Percentiles rank a stretch among this genome's conserved stretches.
These are phyloP conservation scores for Fusarium sororula DNA, from an alignment of 2,329 filamentous ascomycete genomes.

Conservation along the genomic window DNA sequence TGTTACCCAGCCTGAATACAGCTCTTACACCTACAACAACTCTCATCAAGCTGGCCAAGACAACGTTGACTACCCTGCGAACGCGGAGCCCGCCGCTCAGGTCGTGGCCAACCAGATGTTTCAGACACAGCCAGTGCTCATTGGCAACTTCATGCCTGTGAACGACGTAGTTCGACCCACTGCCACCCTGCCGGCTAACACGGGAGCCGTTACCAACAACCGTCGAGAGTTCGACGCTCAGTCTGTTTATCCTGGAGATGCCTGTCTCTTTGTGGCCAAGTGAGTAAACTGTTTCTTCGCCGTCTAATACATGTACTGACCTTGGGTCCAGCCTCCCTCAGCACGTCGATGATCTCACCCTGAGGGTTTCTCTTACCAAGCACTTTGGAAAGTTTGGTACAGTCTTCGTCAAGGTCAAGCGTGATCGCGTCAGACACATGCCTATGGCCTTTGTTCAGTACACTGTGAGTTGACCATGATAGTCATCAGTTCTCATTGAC, in stretches of 20 bases:
- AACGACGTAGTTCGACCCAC: neutral
- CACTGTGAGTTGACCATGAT: slow-evolving; percentile 56
- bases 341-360: slow-evolving; percentile 57
- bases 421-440: slow-evolving; percentile 62
- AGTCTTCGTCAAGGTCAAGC: slow-evolving; percentile 71
- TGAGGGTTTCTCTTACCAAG: slow-evolving; percentile 62
- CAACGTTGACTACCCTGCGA: neutral
- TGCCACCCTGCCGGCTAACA: neutral
- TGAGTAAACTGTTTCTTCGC: slow-evolving; percentile 50
- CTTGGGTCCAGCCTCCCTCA: slow-evolving; percentile 59
- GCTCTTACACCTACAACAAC: neutral
- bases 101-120: neutral
- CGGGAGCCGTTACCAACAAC: neutral
- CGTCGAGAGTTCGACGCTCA: slow-evolving; percentile 56
- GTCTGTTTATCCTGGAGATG: slow-evolving; percentile 60
- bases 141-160: neutral
- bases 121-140: neutral
- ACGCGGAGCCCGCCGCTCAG: neutral
- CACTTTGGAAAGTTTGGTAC: slow-evolving; percentile 64
- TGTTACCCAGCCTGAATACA: neutral
- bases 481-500: neutral
- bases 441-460: slow-evolving; percentile 73
- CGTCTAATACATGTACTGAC: neutral
- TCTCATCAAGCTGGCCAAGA: neutral
- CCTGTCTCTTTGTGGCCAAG: slow-evolving; percentile 74